phyloP scores from a whole-genome alignment of 768 basidiomycete species.

The Gautieria morchelliformis region DNA sequence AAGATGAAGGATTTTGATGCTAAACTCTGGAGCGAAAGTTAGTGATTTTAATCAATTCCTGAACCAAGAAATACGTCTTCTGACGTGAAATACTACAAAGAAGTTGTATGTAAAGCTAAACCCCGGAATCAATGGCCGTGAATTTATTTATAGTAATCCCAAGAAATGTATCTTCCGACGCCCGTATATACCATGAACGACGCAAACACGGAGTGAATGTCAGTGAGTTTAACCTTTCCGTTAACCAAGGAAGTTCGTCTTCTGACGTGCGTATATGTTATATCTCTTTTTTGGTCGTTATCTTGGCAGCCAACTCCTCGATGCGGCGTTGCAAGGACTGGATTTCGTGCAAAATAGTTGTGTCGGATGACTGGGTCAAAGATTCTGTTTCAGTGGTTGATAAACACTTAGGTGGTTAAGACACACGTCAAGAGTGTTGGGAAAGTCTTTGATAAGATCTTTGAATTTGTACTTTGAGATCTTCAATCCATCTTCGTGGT shows the following conservation, averaged over 20 bases:
- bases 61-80: no score
- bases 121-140: no score
- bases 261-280: not conserved
- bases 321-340: conserved; percentile 38
- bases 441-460: conserved; percentile 62
- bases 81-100: no score
- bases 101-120: no score
- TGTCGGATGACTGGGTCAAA: conserved; percentile 55
- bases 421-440: conserved; percentile 60
- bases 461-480: conserved; percentile 66
- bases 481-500: conserved; percentile 46
- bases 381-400: conserved; percentile 7
- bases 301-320: conserved; percentile 25
- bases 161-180: no score
- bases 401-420: not conserved
- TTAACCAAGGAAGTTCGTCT: not conserved
- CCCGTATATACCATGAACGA: no score
- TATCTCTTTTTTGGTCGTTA: conserved; percentile 16
- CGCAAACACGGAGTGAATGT: not conserved
- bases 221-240: not conserved
- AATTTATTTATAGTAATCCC: no score
- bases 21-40: no score
- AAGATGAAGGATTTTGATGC: no score
- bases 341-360: conserved; percentile 56
- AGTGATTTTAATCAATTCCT: no score